Base-by-base conservation (phyloP, 192 early-diverging fungal genomes). In the Glomus cerebriforme region DNA sequence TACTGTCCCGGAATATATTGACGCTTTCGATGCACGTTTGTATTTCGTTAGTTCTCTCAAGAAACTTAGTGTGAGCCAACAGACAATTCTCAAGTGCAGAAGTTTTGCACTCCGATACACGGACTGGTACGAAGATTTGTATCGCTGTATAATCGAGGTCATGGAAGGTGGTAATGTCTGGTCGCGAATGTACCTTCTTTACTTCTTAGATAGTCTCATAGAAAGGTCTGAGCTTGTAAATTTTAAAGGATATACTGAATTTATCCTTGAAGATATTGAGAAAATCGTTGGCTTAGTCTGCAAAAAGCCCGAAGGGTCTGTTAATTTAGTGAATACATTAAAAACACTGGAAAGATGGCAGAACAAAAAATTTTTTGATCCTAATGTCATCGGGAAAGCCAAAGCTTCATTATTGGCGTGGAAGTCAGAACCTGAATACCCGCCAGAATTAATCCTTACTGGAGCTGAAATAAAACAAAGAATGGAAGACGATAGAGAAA, bases 401-500 rank as follows among this genome's bases (percentile, higher is more conserved):
- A 58, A 74, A 59, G 19, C 3, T 7, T 13, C 32, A 32, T 35
- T 74, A 74, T 39, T 74, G 9, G 19, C 32, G 0, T 59, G 31
- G 54, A 74, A 74, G 15, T 13, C 13, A 35, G 34, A 74, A 34
- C 27, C 49, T 27, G 24, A 60, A 47, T 59, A 74, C 24, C 59
- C 73, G 54, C 31, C 59, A 0, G 26, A 22, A 10, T 15, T 39
- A 60, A 80, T 70, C 29, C 85, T 90, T 59, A 80, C 85, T 31
- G 86, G 83, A 49, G 75, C 82, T 15, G 89, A 90, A 66, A 90
- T 90, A 63, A 77, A 88, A 72, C 81, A 80, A 37, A 84, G 89
- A 29, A 88, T 90, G 84, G 89, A 90, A 71, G 86, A 90, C 43
- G 89, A 90, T 77, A 69, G 89, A 73, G 89, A 90, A 60, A 79